These are phyloP conservation scores for Pseudoturritis turrita DNA, from an alignment of 345 rosid genomes.

Conservation along the genomic window DNA sequence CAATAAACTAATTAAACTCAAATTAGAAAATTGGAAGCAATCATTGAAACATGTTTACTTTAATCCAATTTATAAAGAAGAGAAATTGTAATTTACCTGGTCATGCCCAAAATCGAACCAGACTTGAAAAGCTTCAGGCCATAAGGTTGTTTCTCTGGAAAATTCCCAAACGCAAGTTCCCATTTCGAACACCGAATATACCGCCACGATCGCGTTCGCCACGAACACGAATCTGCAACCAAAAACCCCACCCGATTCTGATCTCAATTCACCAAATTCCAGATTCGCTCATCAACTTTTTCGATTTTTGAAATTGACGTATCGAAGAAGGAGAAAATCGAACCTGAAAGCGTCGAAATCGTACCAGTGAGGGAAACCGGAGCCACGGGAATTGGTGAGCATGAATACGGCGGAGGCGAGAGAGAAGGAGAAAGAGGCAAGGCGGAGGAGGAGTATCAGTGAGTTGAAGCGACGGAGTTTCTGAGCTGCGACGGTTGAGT, in stretches of 20 bases:
- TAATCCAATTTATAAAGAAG: not conserved
- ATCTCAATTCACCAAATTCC: not conserved
- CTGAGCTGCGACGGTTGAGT: constrained; percentile 68
- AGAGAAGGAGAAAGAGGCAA: constrained; percentile 74
- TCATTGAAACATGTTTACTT: constrained; percentile 15
- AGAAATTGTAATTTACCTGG: constrained; percentile 49
- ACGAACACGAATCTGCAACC: constrained; percentile 61
- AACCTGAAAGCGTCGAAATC: constrained; percentile 95
- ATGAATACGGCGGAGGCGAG: constrained; percentile 83
- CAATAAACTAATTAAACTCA: not conserved
- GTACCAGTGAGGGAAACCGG: constrained; percentile 66
- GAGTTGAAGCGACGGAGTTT: constrained; percentile 82
- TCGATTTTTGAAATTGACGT: not conserved
- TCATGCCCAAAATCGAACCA: constrained; percentile 99
- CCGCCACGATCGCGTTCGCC: constrained; percentile 76
- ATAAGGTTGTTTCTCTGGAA: constrained; percentile 57
- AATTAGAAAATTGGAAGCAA: constrained; percentile 15
- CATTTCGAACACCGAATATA: constrained; percentile 82
- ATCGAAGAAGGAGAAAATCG: not conserved
- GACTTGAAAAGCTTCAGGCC: constrained; percentile 81
- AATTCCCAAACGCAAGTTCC: constrained; percentile 84
- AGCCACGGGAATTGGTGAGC: constrained; percentile 66
- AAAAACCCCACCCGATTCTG: not conserved
- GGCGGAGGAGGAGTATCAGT: constrained; percentile 63
- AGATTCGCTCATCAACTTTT: not conserved